phyloP scores from a whole-genome alignment of 306 rosid species.

The Gillenia trifoliata region DNA sequence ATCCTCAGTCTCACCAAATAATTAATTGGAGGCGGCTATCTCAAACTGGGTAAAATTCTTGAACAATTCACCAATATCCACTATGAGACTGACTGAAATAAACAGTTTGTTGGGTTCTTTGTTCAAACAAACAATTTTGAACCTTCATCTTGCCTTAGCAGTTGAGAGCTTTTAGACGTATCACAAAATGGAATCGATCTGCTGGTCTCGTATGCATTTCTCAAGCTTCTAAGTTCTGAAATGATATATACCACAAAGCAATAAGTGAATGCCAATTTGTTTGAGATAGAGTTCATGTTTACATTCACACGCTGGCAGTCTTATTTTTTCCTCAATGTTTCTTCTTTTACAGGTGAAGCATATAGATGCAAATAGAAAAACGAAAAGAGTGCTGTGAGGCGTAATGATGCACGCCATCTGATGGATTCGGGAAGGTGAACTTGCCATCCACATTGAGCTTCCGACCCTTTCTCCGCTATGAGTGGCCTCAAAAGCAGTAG shows the following conservation, averaged over 20 bases:
- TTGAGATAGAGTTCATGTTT: background rate
- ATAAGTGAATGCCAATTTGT: conserved; percentile 3
- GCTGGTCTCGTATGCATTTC: background rate
- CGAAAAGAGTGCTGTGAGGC: conserved; percentile 25
- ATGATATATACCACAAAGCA: background rate
- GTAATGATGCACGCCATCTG: conserved; percentile 24
- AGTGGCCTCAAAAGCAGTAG: conserved; percentile 32
- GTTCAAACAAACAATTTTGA: background rate
- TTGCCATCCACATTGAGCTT: conserved; percentile 22
- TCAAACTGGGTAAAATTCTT: conserved; percentile 73
- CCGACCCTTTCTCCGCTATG: conserved; percentile 16
- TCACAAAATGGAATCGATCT: background rate
- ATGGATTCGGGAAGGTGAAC: conserved; percentile 35
- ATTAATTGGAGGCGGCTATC: conserved; percentile 80
- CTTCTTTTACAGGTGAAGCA: conserved; percentile 43
- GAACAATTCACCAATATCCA: conserved; percentile 8
- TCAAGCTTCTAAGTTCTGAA: background rate
- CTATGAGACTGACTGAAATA: background rate
- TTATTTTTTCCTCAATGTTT: background rate
- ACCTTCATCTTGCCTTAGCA: conserved; percentile 8
- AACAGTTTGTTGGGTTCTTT: background rate
- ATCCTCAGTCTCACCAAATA: conserved; percentile 87
- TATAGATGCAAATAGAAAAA: conserved; percentile 16
- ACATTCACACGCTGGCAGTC: background rate
- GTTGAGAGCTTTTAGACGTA: background rate